Base-by-base conservation (phyloP, 108 stramenopile species). In the Discostella stelligeroides region DNA sequence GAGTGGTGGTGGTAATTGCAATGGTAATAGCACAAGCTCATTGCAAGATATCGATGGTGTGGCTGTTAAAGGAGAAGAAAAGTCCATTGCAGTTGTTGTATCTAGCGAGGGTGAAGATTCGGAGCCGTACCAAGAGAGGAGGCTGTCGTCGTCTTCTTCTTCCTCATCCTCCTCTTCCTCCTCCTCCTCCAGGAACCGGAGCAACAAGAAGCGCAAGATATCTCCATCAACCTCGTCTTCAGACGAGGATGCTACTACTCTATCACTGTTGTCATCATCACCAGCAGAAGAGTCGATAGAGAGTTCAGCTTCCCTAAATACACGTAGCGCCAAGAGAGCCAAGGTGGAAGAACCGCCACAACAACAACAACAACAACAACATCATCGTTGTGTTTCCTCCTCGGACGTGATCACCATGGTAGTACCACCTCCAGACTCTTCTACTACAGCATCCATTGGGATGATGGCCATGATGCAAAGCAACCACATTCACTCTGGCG, bases 291-390 rank as follows among this genome's bases (percentile, higher is more conserved):
- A 34, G 34, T 34, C 34, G 34, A 34, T 6, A 34, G 34, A 34
- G 3, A 59, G 30, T 17, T 10, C 27, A 59, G 38, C 58, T 12
- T 37, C 34, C 34, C 6, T 40, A 10, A 42, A 21, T 20, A 27
- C 38, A 24, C 53, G 51, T 37, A 51, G 39, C 12, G 49, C 65
- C 65, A 66, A 54, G 65, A 66, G 38, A 37, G 29, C 50, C 27
- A 28, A 54, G 24, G 53, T 20, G 23, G 51, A 40, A 5, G 53
- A 4, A 34, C 3, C 34, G 6, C 34, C 34, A 34, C 34, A 34
- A 34, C 34, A 34, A 6, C 34, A 34, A 6, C 3, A 34, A 6
- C 34, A 34, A 6, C 34, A 34, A 5, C 34, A 34, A 34, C 34
- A 34, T 34, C 34, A 34, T 34, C 34, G 34, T 6, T 34, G 34